phyloP scores from a whole-genome alignment of 164 flowering plant species.

The Cinnamomum chago region DNA sequence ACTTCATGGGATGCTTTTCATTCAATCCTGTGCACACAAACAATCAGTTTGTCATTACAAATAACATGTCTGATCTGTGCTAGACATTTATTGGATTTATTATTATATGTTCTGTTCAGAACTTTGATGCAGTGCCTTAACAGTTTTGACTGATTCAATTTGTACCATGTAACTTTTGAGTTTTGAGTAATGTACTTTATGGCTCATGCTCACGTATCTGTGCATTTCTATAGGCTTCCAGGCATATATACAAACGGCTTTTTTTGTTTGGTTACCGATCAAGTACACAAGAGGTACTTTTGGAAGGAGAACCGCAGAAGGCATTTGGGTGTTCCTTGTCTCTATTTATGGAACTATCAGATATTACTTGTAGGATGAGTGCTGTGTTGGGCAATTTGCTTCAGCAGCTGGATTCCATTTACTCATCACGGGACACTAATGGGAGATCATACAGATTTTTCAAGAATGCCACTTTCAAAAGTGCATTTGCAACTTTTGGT shows the following conservation, averaged over 20 bases:
- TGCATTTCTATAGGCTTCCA: slow-evolving; percentile 17
- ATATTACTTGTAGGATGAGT: slow-evolving; percentile 20
- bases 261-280: slow-evolving; percentile 26
- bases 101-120: not conserved
- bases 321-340: slow-evolving; percentile 27
- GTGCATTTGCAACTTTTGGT: slow-evolving; percentile 16
- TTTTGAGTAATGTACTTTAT: not conserved
- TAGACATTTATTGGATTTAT: not conserved
- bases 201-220: not conserved
- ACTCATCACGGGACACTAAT: slow-evolving; percentile 21
- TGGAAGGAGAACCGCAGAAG: slow-evolving; percentile 33
- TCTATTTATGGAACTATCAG: slow-evolving; percentile 27
- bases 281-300: slow-evolving; percentile 23
- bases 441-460: slow-evolving; percentile 17
- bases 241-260: slow-evolving; percentile 20
- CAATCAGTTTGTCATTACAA: not conserved
- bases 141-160: not conserved
- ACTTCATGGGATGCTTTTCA: not conserved
- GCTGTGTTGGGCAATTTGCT: slow-evolving; percentile 23
- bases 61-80: not conserved
- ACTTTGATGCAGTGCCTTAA: not conserved
- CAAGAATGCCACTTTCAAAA: slow-evolving; percentile 10
- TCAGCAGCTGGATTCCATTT: slow-evolving; percentile 27
- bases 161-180: not conserved
- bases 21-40: not conserved